Base-by-base conservation (phyloP, 352 stramenopile genomes). In the Ophiocytium majus region DNA sequence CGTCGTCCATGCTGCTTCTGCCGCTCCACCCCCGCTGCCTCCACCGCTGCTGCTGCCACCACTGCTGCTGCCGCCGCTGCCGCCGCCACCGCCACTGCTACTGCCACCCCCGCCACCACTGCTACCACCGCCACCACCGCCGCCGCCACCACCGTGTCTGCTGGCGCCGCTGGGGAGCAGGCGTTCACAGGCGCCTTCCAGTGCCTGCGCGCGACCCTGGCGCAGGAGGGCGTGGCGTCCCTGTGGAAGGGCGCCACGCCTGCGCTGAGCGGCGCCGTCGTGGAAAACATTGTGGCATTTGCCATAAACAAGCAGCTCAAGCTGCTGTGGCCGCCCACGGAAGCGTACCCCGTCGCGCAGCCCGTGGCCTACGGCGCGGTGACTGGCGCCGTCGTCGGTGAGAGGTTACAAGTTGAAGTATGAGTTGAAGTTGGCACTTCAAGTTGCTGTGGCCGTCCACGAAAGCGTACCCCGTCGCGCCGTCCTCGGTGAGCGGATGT, bases 271-370 rank as follows among this genome's bases (percentile, higher is more conserved):
- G 93, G 93, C 10, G 94, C 94, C 89, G 86, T 94, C 14, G 76
- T 89, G 23, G 93, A 96, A 85, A 96, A 96, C 88, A 92, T 90
- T 35, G 92, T 95, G 89, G 93, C 93, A 34, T 96, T 96, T 87
- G 91, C 91, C 32, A 90, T 95, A 1, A 95, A 95, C 84, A 91
- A 94, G 83, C 90, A 92, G 33, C 88, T 96, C 36, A 96, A 96
- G 86, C 86, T 92, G 66, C 86, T 93, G 0, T 94, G 95, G 89
- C 89, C 92, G 1, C 88, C 74, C 1, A 34, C 35, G 71, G 37
- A 89, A 0, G 43, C 35, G 49, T n/a, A 31, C 63, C 17, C 64
- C 74, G 33, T 81, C 64, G n/a, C 82, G 80, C 64, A 85, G 66
- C 80, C 84, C 17, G 74, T 86, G 9, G 33, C 63, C 1, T 88